Conservation (phyloP, 1,284 basidiomycete genomes). For the Fomitopsis schrenkii region DNA sequence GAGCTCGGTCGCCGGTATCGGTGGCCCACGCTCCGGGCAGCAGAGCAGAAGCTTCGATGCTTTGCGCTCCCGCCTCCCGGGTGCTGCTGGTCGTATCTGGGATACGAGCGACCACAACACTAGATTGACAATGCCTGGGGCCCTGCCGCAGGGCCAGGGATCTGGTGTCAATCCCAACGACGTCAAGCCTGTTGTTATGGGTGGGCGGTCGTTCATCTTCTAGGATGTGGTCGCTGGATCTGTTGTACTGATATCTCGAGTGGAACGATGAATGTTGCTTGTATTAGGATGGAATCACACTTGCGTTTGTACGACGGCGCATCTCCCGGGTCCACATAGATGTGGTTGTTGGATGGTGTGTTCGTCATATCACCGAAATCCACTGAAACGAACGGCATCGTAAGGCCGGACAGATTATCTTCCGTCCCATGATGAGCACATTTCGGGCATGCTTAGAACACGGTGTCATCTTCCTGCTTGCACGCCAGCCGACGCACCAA, state of each 20-base stretch:
- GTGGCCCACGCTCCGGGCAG: not conserved
- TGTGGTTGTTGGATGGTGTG: too few relatives aligned
- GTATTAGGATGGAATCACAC: too few relatives aligned
- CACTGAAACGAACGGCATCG: too few relatives aligned
- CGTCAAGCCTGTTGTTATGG: not conserved
- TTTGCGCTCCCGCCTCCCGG: not conserved
- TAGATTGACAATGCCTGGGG: slow-evolving; percentile 3
- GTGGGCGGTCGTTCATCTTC: not conserved
- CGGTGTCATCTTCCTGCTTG: too few relatives aligned
- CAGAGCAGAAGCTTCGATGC: not conserved
- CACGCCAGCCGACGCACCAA: too few relatives aligned
- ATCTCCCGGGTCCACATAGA: too few relatives aligned
- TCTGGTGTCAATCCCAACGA: not conserved
- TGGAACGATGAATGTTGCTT: too few relatives aligned
- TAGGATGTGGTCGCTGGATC: not conserved
- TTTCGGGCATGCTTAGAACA: too few relatives aligned
- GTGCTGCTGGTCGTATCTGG: not conserved
- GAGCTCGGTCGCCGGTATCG: not conserved
- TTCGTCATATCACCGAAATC: too few relatives aligned
- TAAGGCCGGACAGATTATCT: too few relatives aligned
- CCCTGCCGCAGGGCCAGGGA: not conserved
- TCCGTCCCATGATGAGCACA: too few relatives aligned
- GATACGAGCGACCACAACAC: not conserved
- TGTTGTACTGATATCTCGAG: not conserved
- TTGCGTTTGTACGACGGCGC: too few relatives aligned